These are phyloP conservation scores for Neofusicoccum sp. DNA, from an alignment of 2,329 filamentous ascomycete species.

Conservation along the genomic window DNA sequence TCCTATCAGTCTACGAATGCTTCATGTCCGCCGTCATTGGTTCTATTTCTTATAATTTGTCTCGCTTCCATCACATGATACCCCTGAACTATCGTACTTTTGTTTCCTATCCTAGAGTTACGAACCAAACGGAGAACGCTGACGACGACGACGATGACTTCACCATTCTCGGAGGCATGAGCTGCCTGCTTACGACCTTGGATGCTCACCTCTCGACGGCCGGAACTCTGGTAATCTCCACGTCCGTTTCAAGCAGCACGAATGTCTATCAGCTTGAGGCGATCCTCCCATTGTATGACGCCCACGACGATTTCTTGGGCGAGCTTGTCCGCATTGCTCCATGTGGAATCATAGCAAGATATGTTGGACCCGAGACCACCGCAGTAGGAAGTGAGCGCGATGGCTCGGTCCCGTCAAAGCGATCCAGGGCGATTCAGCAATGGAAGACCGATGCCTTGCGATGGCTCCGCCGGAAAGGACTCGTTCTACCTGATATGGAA, in stretches of 20 bases:
- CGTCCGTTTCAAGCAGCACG: constrained; percentile 11
- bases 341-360: constrained; percentile 15
- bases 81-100: constrained; percentile 43
- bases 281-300: constrained; percentile 4
- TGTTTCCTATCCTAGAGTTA: constrained; percentile 29
- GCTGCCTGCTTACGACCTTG: constrained; percentile 11
- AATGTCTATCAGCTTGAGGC: constrained; percentile 13
- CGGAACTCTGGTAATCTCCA: constrained; percentile 24
- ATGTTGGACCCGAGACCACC: constrained; percentile 7
- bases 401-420: not conserved
- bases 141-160: constrained; percentile 16
- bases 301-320: constrained; percentile 12
- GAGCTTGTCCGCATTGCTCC: constrained; percentile 19
- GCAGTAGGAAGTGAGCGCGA: constrained; percentile 1
- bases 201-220: constrained; percentile 23
- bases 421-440: constrained; percentile 7
- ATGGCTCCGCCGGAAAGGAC: constrained; percentile 40
- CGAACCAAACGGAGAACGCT: constrained; percentile 20
- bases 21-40: constrained; percentile 42
- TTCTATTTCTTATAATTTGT: constrained; percentile 37
- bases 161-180: not conserved
- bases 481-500: constrained; percentile 31
- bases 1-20: constrained; percentile 39
- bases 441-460: constrained; percentile 38
- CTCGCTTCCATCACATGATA: constrained; percentile 35